Evolutionary conservation across 768 basidiomycete species (phyloP).

Genomic region (Amanita subjunquillea): DNA sequence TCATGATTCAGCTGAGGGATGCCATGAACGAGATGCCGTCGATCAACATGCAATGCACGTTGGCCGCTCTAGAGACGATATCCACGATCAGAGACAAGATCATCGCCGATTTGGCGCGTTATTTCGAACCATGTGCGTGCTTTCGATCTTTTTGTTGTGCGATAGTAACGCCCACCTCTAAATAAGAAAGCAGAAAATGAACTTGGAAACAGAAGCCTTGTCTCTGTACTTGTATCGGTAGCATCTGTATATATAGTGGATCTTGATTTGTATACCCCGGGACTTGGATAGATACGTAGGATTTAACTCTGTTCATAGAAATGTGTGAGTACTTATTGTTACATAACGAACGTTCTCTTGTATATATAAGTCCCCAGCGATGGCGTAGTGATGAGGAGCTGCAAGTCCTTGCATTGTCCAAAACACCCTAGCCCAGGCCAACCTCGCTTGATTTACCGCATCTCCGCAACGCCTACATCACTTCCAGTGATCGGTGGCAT

Average conservation of each 20-base stretch:
- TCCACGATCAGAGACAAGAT: conserved; percentile 28
- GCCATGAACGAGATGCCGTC: conserved; percentile 20
- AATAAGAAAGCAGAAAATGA: not conserved
- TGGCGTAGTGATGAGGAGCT: too few species aligned
- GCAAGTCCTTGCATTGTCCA: too few species aligned
- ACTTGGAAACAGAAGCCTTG: not conserved
- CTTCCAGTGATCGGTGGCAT: too few species aligned
- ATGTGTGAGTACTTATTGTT: not conserved
- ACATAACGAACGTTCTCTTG: not conserved
- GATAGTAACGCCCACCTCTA: not conserved
- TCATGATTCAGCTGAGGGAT: conserved; percentile 29
- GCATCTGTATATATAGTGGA: conserved; percentile 1
- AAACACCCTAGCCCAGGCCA: too few species aligned
- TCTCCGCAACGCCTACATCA: too few species aligned
- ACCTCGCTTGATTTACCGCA: too few species aligned
- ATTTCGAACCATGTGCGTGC: conserved; percentile 19
- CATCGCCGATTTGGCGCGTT: conserved; percentile 24
- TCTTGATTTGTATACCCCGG: not conserved
- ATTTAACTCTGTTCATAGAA: not conserved
- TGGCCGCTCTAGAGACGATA: conserved; percentile 35
- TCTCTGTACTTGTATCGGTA: conserved; percentile 5
- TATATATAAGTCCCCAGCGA: not conserved
- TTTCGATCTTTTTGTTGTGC: too few species aligned
- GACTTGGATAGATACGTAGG: conserved; percentile 1
- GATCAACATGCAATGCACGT: conserved; percentile 31